phyloP scores from a whole-genome alignment of 768 basidiomycete species.

The Tubosaeta sp. region DNA sequence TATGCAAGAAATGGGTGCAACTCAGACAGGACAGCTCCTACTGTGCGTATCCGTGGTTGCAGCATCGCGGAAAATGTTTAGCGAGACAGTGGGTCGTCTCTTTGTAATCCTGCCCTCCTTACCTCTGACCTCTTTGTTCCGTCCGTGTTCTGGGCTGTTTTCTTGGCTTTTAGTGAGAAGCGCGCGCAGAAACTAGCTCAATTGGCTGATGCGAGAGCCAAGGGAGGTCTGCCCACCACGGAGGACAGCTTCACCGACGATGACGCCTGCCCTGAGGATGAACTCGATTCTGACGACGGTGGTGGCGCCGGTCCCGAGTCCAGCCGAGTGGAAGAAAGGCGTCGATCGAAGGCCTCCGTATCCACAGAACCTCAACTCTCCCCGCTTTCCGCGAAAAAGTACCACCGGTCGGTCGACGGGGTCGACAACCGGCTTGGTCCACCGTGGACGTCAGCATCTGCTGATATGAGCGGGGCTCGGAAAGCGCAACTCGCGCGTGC shows the following conservation, averaged over 20 bases:
- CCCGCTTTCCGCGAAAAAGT: constrained; percentile 24
- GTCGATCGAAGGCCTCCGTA: constrained; percentile 21
- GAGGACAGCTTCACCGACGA: constrained; percentile 32
- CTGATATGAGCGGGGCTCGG: constrained; percentile 15
- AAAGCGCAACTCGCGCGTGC: constrained; percentile 23
- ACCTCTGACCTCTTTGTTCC: constrained; percentile 11
- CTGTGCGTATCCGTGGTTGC: constrained; percentile 79
- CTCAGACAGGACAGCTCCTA: constrained; percentile 73
- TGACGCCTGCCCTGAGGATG: constrained; percentile 31
- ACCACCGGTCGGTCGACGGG: constrained; percentile 13
- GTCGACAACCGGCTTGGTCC: constrained; percentile 17
- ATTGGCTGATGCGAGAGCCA: constrained; percentile 43
- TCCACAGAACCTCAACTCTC: constrained; percentile 16
- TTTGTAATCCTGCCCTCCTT: background rate
- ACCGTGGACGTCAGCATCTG: constrained; percentile 19
- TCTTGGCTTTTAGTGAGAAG: constrained; percentile 41
- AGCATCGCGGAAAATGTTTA: constrained; percentile 73
- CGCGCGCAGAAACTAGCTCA: constrained; percentile 54
- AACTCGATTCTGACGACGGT: constrained; percentile 36
- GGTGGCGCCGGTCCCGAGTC: constrained; percentile 20
- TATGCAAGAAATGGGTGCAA: constrained; percentile 83
- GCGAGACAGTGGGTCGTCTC: constrained; percentile 55
- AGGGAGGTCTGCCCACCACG: constrained; percentile 21
- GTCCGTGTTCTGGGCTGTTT: background rate
- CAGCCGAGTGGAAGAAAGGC: constrained; percentile 20